Base-by-base conservation (phyloP, 2,329 filamentous ascomycete genomes). In the Teratosphaeria nubilosa region DNA sequence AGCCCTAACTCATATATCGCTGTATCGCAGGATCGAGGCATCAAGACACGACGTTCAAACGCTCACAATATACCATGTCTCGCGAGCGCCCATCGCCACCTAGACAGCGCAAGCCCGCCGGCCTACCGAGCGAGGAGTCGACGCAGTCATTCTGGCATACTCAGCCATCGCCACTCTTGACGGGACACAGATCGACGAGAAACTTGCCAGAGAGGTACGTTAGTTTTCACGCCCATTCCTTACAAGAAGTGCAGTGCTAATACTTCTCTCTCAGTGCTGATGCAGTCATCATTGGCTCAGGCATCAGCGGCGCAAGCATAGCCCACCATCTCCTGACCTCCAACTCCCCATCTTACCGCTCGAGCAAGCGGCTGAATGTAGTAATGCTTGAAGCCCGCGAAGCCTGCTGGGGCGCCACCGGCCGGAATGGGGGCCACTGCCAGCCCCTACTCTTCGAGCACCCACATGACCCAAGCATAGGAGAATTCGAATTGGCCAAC, bases 351-450 rank as follows among this genome's bases (percentile, higher is more conserved):
- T n/a, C n/a, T n/a, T n/a, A 62, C 71, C 59, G n/a, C n/a, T n/a
- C n/a, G n/a, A 65, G 72, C 37, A 67, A 74, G 45, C 30, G 32
- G 6, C 74, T 79, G 59, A 77, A 74, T n/a, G 80, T 91, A 7
- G 77, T 91, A 5, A 80, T 91, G 76, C 77, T 92, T 5, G 88
- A 92, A 73, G 88, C 88, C 14, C 79, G 88, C 65, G 88, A 91
- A 75, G 87, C 85, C 3, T 91, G 88, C 68, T 91, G 83, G 82
- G 88, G 88, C 20, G 88, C 88, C n/a, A 92, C 88, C 1, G 88
- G 88, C n/a, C 76, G 88, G 75, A 76, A 81, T 64, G 79, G 78
- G 48, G 77, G 77, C 41, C 88, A 92, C 69, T 91, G 88, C 70
- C 87, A 91, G 64, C 87, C 89, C 1, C 73, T 84, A 31, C 76